Evolutionary conservation across 2,329 filamentous ascomycete genomes (phyloP).

Genomic region (Ascochyta lentis): DNA sequence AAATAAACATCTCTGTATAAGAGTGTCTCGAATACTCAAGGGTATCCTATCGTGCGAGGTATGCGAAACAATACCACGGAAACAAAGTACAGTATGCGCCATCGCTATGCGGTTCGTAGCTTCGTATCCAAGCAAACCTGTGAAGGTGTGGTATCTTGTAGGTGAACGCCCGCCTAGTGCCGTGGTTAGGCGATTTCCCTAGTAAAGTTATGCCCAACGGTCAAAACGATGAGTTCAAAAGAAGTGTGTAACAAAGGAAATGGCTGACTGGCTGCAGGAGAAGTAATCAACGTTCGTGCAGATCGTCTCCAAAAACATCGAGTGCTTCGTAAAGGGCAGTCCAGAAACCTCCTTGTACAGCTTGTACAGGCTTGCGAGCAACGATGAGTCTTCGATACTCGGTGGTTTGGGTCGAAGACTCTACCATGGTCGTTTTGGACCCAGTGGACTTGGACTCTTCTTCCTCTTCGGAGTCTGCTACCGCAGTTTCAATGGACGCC

Average conservation of each 20-base stretch:
- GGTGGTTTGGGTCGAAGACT: slow-evolving; percentile 14
- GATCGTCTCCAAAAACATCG: slow-evolving; percentile 24
- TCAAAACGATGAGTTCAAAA: not conserved
- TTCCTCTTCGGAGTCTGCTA: not conserved
- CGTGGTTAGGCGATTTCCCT: not conserved
- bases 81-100: slow-evolving; percentile 11
- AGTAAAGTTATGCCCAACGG: not conserved
- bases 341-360: slow-evolving; percentile 28
- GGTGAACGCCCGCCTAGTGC: slow-evolving; percentile 2
- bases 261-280: not conserved
- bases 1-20: not conserved
- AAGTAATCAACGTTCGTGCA: slow-evolving; percentile 10
- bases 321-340: slow-evolving; percentile 28
- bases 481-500: slow-evolving; percentile 11
- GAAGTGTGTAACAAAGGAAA: not conserved
- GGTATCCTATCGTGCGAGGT: slow-evolving; percentile 1
- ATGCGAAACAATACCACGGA: not conserved
- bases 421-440: slow-evolving; percentile 12
- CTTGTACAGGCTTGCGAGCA: slow-evolving; percentile 18
- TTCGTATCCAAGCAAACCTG: slow-evolving; percentile 5
- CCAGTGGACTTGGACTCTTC: not conserved
- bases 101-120: slow-evolving; percentile 18
- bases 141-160: slow-evolving; percentile 8
- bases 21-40: not conserved
- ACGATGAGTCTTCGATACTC: slow-evolving; percentile 12